Evolutionary conservation across 2,329 filamentous ascomycete species (phyloP).

Genomic region (Thermoascus crustaceus): DNA sequence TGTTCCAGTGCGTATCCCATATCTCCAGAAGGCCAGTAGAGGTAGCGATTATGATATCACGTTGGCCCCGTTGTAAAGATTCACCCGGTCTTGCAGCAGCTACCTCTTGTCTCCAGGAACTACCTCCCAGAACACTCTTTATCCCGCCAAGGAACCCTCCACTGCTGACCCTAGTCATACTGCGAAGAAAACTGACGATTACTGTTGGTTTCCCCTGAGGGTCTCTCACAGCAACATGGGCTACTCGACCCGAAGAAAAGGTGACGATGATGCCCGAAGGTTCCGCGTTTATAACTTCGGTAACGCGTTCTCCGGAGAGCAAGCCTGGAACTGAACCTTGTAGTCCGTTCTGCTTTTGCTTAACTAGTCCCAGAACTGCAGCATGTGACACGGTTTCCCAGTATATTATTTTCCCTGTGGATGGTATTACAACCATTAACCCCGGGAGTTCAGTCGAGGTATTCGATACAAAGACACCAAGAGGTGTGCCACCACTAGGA

Average conservation of each 20-base stretch:
- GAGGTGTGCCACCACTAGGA: slow-evolving; percentile 62
- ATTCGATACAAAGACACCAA: slow-evolving; percentile 74
- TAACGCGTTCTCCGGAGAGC: slow-evolving; percentile 68
- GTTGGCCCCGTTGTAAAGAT: slow-evolving; percentile 67
- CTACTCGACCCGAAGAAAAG: slow-evolving; percentile 77
- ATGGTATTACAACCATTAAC: slow-evolving; percentile 75
- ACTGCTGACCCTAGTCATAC: slow-evolving; percentile 45
- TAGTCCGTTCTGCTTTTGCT: slow-evolving; percentile 71
- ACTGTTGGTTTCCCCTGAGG: slow-evolving; percentile 77
- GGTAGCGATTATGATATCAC: slow-evolving; percentile 73
- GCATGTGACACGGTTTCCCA: slow-evolving; percentile 94
- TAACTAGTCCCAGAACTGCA: slow-evolving; percentile 72
- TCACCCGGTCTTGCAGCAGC: slow-evolving; percentile 69
- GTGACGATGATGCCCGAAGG: slow-evolving; percentile 77
- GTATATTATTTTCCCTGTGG: slow-evolving; percentile 76
- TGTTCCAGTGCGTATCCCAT: slow-evolving; percentile 85
- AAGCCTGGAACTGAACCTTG: slow-evolving; percentile 67
- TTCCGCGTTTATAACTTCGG: slow-evolving; percentile 73
- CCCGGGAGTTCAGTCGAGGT: slow-evolving; percentile 75
- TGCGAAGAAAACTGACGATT: slow-evolving; percentile 66
- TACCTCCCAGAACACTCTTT: slow-evolving; percentile 63
- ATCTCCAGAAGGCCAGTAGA: slow-evolving; percentile 68
- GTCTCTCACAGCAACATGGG: slow-evolving; percentile 79
- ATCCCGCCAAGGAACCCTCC: slow-evolving; percentile 74
- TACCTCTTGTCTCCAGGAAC: slow-evolving; percentile 66